A percentile compares a stretch with the other conserved stretches of the same genome.
These are phyloP conservation scores for Coleophoma crateriformis DNA, from an alignment of 2,329 filamentous ascomycete species.

Conservation along the genomic window DNA sequence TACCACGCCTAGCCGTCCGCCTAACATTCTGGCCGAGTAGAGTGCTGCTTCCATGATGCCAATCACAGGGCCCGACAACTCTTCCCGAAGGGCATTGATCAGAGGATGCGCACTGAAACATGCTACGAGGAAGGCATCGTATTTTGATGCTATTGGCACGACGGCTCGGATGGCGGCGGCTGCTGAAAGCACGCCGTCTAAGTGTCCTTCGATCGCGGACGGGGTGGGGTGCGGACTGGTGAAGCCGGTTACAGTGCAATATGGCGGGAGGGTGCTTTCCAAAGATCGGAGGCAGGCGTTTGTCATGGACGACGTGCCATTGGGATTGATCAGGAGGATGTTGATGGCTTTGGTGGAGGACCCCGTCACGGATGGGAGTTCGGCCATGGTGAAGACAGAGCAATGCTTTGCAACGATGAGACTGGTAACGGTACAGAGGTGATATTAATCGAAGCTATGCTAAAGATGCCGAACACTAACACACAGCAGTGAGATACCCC, in stretches of 20 bases:
- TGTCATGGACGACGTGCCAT: slow-evolving; percentile 41
- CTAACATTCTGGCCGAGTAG: slow-evolving; percentile 43
- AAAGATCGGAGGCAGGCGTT: slow-evolving; percentile 38
- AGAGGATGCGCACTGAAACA: slow-evolving; percentile 84
- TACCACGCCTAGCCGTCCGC: slow-evolving; percentile 72
- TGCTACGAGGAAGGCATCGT: slow-evolving; percentile 72
- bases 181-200: slow-evolving; percentile 43
- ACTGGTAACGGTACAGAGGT: neutral
- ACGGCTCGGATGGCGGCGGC: slow-evolving; percentile 41
- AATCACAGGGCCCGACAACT: slow-evolving; percentile 48
- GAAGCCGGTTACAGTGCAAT: slow-evolving; percentile 42
- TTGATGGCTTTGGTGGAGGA: slow-evolving; percentile 22
- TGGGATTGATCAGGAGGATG: slow-evolving; percentile 43
- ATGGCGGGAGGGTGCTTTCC: slow-evolving; percentile 35
- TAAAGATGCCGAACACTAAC: too few species aligned
- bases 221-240: slow-evolving; percentile 42
- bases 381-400: slow-evolving; percentile 2
- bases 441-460: neutral
- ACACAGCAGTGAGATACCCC: too few species aligned
- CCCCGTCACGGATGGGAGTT: slow-evolving; percentile 19
- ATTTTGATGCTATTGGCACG: slow-evolving; percentile 33
- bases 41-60: slow-evolving; percentile 80
- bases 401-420: neutral
- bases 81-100: slow-evolving; percentile 52
- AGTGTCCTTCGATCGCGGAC: slow-evolving; percentile 42